Base-by-base conservation (phyloP, 2,329 filamentous ascomycete genomes). In the Colletotrichum sp. region DNA sequence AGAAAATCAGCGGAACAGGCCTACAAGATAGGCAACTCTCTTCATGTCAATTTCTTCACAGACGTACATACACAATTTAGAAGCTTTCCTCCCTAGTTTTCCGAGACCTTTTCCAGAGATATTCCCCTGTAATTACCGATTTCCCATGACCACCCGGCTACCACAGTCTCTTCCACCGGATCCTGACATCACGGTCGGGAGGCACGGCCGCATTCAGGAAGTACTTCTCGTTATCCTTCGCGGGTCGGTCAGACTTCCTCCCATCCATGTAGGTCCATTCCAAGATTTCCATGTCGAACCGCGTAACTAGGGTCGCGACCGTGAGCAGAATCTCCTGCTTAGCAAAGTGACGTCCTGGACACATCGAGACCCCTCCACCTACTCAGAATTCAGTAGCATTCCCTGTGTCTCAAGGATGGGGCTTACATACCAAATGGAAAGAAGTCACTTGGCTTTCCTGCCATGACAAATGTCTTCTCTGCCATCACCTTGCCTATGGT, bases 301-400 rank as follows among this genome's bases (percentile, higher is more conserved):
- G 76, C 3, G 76, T 72, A 2, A 84, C 71, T 4, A 85, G 39
- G 30, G 84, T 75, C 9, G 84, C 84, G 3, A 85, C 61, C 2
- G 81, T 80, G 13, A 82, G 52, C 11, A 87, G 77, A 32, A 87
- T 83, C 79, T 87, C 84, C 59, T 82, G 81, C 77, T 87, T 87
- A 1, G 85, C 85, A 76, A 87, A 85, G 63, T 83, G 79, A 0
- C 85, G 81, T 4, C 86, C 86, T 4, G 86, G 84, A 65, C 86
- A 88, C 8, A 85, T 81, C 2, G 79, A 77, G 0, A 77, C 55
- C 0, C 85, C 85, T 8, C 84, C 85, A n/a, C 85, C 84, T 77
- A 12, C 9, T 3, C 8, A 8, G 2, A 13, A 3, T 8, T 15
- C 5, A 36, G 29, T 7, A 8, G 3, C 32, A 12, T 13, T 7